phyloP scores from a whole-genome alignment of 805 yeast species.

The Martiniozyma abietophila region DNA sequence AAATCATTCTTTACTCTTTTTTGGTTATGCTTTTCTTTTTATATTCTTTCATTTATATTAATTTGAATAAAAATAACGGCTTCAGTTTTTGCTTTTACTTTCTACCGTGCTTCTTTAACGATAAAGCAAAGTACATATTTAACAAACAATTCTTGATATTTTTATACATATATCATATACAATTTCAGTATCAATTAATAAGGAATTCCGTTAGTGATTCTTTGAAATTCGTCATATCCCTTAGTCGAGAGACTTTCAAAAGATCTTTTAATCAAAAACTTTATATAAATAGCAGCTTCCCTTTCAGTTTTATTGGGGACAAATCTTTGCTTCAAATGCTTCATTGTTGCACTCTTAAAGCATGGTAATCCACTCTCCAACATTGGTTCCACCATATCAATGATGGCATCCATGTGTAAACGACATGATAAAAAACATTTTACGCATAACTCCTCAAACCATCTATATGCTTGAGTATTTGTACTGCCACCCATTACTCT shows the following conservation, averaged over 20 bases:
- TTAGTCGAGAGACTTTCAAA: conserved; percentile 84
- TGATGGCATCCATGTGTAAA: conserved; percentile 77
- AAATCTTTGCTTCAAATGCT: conserved; percentile 67
- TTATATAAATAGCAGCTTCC: conserved; percentile 76
- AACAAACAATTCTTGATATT: no score
- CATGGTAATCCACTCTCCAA: conserved; percentile 92
- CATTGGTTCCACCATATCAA: conserved; percentile 87
- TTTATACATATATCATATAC: no score
- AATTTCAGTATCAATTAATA: no score
- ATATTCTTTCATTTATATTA: no score
- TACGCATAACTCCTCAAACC: conserved; percentile 94
- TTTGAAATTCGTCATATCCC: conserved; percentile 96
- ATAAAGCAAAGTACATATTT: no score
- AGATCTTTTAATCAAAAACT: conserved; percentile 66
- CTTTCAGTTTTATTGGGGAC: conserved; percentile 72
- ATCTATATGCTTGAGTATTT: conserved; percentile 74
- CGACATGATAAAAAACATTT: conserved; percentile 86
- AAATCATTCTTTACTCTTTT: background rate
- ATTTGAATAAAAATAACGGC: background rate
- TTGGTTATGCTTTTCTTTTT: no score
- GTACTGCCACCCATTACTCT: conserved; percentile 89
- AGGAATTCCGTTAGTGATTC: conserved; percentile 95
- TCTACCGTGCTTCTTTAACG: no score
- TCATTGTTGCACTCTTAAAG: conserved; percentile 82
- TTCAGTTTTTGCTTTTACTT: no score